These are phyloP conservation scores for Aspergillus biplanus DNA, from an alignment of 495 filamentous ascomycete genomes.

Conservation along the genomic window DNA sequence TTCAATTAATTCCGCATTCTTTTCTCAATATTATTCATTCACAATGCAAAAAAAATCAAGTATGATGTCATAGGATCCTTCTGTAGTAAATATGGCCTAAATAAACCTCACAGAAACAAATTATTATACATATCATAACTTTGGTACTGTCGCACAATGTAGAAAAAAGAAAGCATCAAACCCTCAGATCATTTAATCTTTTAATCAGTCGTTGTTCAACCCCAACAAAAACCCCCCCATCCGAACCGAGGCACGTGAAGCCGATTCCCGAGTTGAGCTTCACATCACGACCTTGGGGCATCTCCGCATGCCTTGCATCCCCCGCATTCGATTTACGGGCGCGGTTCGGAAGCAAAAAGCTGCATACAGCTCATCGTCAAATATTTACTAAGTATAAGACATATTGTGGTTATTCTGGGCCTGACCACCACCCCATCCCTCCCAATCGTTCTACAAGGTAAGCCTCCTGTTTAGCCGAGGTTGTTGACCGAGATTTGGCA, in stretches of 20 bases:
- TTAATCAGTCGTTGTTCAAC: not conserved
- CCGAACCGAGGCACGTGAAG: slow-evolving; percentile 29
- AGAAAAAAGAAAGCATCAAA: not conserved
- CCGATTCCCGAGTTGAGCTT: slow-evolving; percentile 13
- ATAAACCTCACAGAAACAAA: too few species aligned
- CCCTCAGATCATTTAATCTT: not conserved
- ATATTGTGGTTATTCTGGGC: too few species aligned
- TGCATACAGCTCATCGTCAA: not conserved
- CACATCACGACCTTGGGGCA: not conserved
- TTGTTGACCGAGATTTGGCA: not conserved
- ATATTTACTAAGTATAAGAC: not conserved
- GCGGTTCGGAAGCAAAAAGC: too few species aligned
- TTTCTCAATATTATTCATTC: too few species aligned
- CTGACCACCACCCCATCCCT: not conserved
- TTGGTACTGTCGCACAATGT: too few species aligned
- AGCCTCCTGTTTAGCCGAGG: not conserved
- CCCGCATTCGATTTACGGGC: not conserved
- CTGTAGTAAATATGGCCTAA: too few species aligned
- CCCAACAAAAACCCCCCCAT: not conserved
- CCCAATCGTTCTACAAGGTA: not conserved
- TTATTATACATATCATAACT: too few species aligned
- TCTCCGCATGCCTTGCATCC: slow-evolving; percentile 3
- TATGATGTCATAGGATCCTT: too few species aligned
- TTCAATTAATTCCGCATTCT: too few species aligned
- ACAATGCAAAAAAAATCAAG: too few species aligned